Percentiles rank a stretch among this genome's conserved stretches.
These are phyloP conservation scores for Elsinoe necatrix DNA, from an alignment of 2,329 filamentous ascomycete genomes.

Conservation along the genomic window DNA sequence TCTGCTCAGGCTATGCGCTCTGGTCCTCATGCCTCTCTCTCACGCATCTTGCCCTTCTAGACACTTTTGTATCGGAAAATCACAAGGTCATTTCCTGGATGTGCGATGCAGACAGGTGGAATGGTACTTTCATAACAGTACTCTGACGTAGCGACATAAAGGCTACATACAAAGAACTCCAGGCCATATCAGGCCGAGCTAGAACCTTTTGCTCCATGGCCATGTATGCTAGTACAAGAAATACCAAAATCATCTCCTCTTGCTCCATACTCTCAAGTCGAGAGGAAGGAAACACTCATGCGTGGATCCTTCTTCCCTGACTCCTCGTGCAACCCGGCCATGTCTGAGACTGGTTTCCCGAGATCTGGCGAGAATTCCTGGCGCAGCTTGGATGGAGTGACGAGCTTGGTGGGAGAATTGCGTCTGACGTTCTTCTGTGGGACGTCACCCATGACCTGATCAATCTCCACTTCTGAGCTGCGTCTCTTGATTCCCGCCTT, in stretches of 20 bases:
- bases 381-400: neutral
- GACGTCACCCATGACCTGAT: conserved; percentile 7
- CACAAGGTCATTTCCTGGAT: no score
- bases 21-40: no score
- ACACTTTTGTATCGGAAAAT: no score
- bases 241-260: neutral
- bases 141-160: conserved; percentile 8
- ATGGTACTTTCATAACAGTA: conserved; percentile 7
- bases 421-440: conserved; percentile 10
- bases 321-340: neutral
- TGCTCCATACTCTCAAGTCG: neutral
- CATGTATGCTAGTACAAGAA: neutral
- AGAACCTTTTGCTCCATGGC: neutral
- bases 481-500: conserved; percentile 11
- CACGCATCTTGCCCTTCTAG: no score
- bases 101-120: neutral
- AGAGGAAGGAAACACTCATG: neutral
- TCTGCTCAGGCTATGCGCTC: no score
- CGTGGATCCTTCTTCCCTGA: neutral
- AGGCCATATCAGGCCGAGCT: conserved; percentile 14
- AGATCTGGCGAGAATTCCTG: neutral
- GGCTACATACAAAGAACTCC: conserved; percentile 6
- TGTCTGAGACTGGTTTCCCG: neutral
- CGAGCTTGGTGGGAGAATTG: conserved; percentile 2
- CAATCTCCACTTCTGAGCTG: neutral